These are phyloP conservation scores for Candida cerambycidarum DNA, from an alignment of 805 yeast species.

Conservation along the genomic window DNA sequence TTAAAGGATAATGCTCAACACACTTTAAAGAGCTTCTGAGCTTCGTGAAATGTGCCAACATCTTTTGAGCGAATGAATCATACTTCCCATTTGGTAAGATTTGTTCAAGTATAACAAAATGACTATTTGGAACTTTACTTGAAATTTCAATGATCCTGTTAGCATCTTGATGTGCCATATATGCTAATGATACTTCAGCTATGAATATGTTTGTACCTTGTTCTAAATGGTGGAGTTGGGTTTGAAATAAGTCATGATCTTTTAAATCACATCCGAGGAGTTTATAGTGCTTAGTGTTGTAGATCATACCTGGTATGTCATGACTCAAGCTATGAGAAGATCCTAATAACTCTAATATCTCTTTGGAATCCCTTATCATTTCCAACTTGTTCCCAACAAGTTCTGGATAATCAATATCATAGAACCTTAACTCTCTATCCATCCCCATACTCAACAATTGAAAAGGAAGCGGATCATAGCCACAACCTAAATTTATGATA, in stretches of 20 bases:
- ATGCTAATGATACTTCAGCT: constrained; percentile 82
- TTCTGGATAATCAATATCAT: constrained; percentile 78
- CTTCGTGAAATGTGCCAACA: constrained; percentile 69
- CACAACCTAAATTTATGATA: constrained; percentile 76
- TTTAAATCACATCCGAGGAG: constrained; percentile 70
- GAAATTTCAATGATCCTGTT: constrained; percentile 56
- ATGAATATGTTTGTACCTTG: constrained; percentile 52
- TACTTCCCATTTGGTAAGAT: constrained; percentile 59
- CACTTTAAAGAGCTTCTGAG: constrained; percentile 69
- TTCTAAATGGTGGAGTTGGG: constrained; percentile 19
- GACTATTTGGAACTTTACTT: constrained; percentile 46
- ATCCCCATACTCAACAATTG: constrained; percentile 38
- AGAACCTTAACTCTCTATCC: constrained; percentile 36
- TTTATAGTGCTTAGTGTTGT: constrained; percentile 45
- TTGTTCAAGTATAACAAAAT: constrained; percentile 70
- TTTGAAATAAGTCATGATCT: constrained; percentile 37
- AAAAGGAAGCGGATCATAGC: constrained; percentile 52
- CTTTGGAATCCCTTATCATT: constrained; percentile 50
- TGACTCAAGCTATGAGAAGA: too few relatives aligned
- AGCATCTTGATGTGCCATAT: constrained; percentile 68
- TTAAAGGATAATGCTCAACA: constrained; percentile 55
- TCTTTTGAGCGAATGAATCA: constrained; percentile 71
- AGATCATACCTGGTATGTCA: constrained; percentile 19
- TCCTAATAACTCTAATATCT: constrained; percentile 46
- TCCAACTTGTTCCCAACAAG: constrained; percentile 54